Conservation (phyloP, 805 yeast genomes). For the Kodamaea nitidulidarum region DNA sequence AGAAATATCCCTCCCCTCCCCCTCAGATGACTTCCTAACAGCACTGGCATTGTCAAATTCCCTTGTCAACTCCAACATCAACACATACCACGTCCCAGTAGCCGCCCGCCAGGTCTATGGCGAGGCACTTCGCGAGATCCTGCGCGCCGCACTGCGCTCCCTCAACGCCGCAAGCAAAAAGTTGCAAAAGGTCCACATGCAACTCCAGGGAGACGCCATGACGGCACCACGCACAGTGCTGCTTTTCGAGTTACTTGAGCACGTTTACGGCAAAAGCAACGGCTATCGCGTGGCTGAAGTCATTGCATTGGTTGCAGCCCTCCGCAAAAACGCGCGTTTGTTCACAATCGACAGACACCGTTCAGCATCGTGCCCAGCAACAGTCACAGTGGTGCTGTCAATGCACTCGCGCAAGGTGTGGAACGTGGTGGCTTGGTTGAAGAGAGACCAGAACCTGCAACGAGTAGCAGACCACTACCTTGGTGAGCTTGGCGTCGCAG, state of each 20-base stretch:
- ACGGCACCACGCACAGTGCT: constrained; percentile 31
- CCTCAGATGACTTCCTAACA: constrained; percentile 22
- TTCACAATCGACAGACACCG: constrained; percentile 37
- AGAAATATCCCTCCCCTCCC: no score
- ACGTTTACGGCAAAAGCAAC: constrained; percentile 7
- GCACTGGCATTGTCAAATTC: constrained; percentile 34
- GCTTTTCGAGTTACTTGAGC: constrained; percentile 30
- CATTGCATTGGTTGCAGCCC: constrained; percentile 44
- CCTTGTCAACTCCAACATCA: constrained; percentile 29
- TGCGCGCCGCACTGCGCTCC: constrained; percentile 41
- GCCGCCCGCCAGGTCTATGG: constrained; percentile 34
- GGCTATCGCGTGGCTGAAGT: constrained; percentile 20
- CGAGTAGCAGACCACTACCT: constrained; percentile 21
- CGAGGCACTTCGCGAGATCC: constrained; percentile 32
- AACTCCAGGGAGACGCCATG: constrained; percentile 37
- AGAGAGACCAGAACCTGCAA: constrained; percentile 16
- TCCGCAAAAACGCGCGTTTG: constrained; percentile 46
- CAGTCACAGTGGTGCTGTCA: constrained; percentile 31
- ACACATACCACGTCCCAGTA: constrained; percentile 35
- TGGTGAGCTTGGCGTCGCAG: not conserved
- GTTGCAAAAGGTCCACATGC: constrained; percentile 29
- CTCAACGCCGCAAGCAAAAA: constrained; percentile 15
- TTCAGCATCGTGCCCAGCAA: constrained; percentile 27
- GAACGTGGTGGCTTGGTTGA: constrained; percentile 13
- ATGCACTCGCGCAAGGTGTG: constrained; percentile 8